Conservation (phyloP, 106 monocot species). For the Acorus gramineus region DNA sequence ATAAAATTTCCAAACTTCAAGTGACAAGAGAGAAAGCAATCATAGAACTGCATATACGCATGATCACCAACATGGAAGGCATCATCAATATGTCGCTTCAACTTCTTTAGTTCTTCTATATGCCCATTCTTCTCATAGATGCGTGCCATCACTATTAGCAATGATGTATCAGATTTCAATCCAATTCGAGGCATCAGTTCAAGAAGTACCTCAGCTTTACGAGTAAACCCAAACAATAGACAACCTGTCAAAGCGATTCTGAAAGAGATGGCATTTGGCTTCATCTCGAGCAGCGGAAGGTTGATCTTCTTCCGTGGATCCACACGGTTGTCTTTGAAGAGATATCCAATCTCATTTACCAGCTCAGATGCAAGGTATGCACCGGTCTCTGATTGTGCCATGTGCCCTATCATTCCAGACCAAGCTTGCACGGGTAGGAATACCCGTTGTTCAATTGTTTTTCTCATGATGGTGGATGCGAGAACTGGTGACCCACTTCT, state of each 20-base stretch:
- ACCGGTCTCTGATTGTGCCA: constrained; percentile 54
- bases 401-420: constrained; percentile 51
- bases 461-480: constrained; percentile 62
- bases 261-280: constrained; percentile 55
- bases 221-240: constrained; percentile 52
- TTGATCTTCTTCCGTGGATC: constrained; percentile 77
- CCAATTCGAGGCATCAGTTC: constrained; percentile 77
- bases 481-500: constrained; percentile 43
- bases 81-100: constrained; percentile 62
- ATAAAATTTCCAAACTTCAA: constrained; percentile 72
- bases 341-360: constrained; percentile 59
- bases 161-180: constrained; percentile 41
- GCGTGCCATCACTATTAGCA: constrained; percentile 68
- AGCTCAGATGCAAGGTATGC: constrained; percentile 74
- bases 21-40: constrained; percentile 74
- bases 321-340: constrained; percentile 72
- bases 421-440: constrained; percentile 56
- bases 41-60: constrained; percentile 68
- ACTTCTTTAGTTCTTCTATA: constrained; percentile 61
- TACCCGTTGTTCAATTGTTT: constrained; percentile 48
- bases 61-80: constrained; percentile 33
- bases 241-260: constrained; percentile 50
- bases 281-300: constrained; percentile 53
- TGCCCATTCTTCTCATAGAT: constrained; percentile 83
- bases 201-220: constrained; percentile 74